Evolutionary conservation across 176 grass and related monocot species (phyloP), one percentile per base, ranked within the genome.

Genomic region (Typha latifolia): DNA sequence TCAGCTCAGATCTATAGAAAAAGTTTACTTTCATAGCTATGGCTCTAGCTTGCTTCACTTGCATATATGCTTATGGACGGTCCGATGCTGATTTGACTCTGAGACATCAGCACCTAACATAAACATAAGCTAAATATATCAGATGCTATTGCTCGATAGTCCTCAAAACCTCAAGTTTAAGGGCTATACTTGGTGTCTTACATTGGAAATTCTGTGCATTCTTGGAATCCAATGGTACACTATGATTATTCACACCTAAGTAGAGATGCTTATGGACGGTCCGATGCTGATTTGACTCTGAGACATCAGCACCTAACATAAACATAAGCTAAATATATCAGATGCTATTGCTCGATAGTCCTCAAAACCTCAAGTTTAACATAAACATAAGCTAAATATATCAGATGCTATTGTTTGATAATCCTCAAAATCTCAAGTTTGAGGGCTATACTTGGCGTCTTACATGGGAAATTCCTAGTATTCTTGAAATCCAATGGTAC

Each of bases 221-320:
- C 27, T 29, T 29, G 27, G 27, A 29, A 29, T 29, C 27, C 27
- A 29, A 29, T 29, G 27, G 27, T 29, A 29, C 27, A 29, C 27
- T 29, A 3, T 29, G 27, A 29, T 29, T 29, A 29, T 29, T 29
- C 27, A 29, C 27, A 3, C 27, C 3, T 29, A 29, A 29, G 27
- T 29, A n/a, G n/a, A n/a, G n/a, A n/a, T n/a, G 63, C 63, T 65
- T 65, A 65, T 65, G 31, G 32, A 65, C 63, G 63, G 63, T 65
- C 63, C 2, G 32, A 14, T 65, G 63, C 63, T 65, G 32, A 65
- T 65, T 65, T 16, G 63, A 43, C 14, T 65, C 9, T 43, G 27
- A 34, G 7, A 43, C 63, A 47, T 65, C 16, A 65, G 63, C 11
- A 15, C 63, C 63, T 47, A 65, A 65, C 63, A 65, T 65, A 34